phyloP scores from a whole-genome alignment of 164 flowering plant genomes.

The Liriodendron chinense region DNA sequence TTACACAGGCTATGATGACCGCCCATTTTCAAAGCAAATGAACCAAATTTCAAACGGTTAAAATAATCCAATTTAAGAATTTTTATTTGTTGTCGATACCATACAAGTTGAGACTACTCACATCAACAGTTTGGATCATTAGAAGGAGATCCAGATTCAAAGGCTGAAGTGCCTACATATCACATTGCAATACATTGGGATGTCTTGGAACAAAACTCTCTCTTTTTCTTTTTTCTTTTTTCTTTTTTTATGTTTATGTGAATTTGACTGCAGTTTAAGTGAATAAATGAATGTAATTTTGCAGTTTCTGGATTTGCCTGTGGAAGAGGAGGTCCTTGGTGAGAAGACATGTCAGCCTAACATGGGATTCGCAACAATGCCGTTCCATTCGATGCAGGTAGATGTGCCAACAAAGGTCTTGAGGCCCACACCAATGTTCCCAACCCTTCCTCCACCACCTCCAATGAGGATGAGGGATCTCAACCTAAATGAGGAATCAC shows the following conservation, averaged over 20 bases:
- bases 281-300: neutral
- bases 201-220: too few species aligned
- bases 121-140: too few species aligned
- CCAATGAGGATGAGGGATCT: conserved; percentile 17
- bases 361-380: neutral
- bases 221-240: neutral
- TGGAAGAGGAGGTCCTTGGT: conserved; percentile 16
- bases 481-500: conserved; percentile 20
- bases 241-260: neutral
- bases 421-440: conserved; percentile 26
- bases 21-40: too few species aligned
- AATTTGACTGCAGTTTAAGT: neutral
- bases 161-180: too few species aligned
- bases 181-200: too few species aligned
- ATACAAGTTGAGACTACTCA: too few species aligned
- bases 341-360: conserved; percentile 1
- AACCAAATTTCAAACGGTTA: too few species aligned
- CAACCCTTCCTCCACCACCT: conserved; percentile 13
- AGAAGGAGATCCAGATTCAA: too few species aligned
- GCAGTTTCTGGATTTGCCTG: conserved; percentile 13
- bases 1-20: too few species aligned
- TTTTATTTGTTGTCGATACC: too few species aligned
- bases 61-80: too few species aligned
- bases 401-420: conserved; percentile 5
- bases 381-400: conserved; percentile 6